phyloP scores from a whole-genome alignment of 2,329 filamentous ascomycete genomes.

The Delphinella strobiligena region DNA sequence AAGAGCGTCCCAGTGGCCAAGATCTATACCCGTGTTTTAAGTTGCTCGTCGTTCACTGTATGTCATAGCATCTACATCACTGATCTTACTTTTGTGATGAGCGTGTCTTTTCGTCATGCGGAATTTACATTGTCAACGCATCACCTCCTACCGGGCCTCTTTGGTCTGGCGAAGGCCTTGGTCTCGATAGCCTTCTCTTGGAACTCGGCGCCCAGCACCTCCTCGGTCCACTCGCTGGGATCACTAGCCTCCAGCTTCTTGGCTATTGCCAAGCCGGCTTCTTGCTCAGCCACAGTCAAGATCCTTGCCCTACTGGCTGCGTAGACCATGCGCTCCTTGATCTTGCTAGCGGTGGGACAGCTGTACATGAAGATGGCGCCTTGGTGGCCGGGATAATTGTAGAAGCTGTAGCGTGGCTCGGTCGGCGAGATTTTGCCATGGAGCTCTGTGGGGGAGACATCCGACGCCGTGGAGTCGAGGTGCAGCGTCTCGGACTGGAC shows the following conservation, averaged over 20 bases:
- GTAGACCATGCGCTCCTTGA: conserved; percentile 80
- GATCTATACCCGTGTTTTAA: not conserved
- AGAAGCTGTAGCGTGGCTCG: conserved; percentile 71
- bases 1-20: not conserved
- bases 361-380: conserved; percentile 72
- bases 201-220: conserved; percentile 52
- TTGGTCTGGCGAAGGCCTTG: conserved; percentile 63
- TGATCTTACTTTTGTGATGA: no score
- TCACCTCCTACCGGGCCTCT: conserved; percentile 56
- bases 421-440: conserved; percentile 47
- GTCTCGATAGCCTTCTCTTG: conserved; percentile 55
- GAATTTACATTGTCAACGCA: not conserved
- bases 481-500: conserved; percentile 56
- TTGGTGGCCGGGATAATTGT: conserved; percentile 49
- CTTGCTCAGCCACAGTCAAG: conserved; percentile 50
- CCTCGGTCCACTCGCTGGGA: conserved; percentile 58
- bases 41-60: no score
- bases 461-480: conserved; percentile 43
- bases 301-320: conserved; percentile 51
- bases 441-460: conserved; percentile 47
- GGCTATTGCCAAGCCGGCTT: conserved; percentile 53
- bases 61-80: not conserved
- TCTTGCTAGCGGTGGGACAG: conserved; percentile 57
- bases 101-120: not conserved
- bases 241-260: conserved; percentile 57